Evolutionary conservation across 768 basidiomycete genomes (phyloP), one percentile per base, ranked within the genome.

Genomic region (Kwoniella bestiolae): DNA sequence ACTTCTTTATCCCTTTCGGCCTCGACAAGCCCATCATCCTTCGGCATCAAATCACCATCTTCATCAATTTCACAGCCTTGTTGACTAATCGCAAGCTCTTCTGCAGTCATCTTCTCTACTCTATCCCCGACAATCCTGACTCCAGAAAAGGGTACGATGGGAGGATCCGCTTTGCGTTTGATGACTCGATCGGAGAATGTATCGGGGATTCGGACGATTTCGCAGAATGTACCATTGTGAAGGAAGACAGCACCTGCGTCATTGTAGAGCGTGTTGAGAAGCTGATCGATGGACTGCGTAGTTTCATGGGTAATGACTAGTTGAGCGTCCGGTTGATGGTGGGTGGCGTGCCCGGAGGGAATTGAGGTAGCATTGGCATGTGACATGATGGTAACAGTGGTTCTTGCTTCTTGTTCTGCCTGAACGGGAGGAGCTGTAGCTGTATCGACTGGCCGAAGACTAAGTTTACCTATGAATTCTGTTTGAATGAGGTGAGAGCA

Each of bases 151-250:
- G 50, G 23, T 5, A 31, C 16, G 26, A 51, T 28, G 12, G 28
- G 23, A 11, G 12, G 11, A 26, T 31, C 23, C 7, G 23, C 50
- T 51, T 28, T 31, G 8, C 12, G 50, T 4, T 51, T 51, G 6
- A 51, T 28, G 16, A 51, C 26, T 26, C 50, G 50, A 16, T 51
- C 50, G 14, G 50, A 51, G 11, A 51, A 31, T 16, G 50, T 51
- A 9, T 31, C 50, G 3, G 50, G 50, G 7, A 51, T 31, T 6
- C 50, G 26, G 23, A 26, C 11, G 14, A 31, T 51, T 26, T 51
- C 50, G 28, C 29, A 51, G 28, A 51, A 51, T 26, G 12, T 31
- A 6, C 50, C 50, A 2, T 31, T 51, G 25, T 51, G 11, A 26
- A 11, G 7, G 3, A 51, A 14, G 28, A 28, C 2, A 31, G n/a